Base-by-base conservation (phyloP, 192 early-diverging fungal genomes). In the Kappamyces sp. region DNA sequence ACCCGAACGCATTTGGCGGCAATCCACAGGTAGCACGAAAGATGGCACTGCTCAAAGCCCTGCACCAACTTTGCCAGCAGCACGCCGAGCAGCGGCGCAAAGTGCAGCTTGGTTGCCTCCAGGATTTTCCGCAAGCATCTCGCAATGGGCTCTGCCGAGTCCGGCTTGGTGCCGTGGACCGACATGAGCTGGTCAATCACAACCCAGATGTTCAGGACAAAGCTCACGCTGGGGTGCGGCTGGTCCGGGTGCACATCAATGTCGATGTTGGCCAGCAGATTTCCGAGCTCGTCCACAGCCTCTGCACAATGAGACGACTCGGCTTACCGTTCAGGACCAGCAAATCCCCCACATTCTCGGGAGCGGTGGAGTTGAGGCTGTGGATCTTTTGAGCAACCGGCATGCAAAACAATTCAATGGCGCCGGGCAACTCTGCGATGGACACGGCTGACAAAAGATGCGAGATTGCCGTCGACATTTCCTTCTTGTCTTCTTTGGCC, bases 401-500 rank as follows among this genome's bases (percentile, higher is more conserved):
- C 5, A 83, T 54, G 60, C 80, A 86, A 63, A 90, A 92, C 64
- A 76, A 71, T 47, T 84, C 74, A 42, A 92, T 62, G n/a, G 85
- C 80, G 33, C 80, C 66, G 8, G 76, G 59, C 22, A 85, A 54
- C 45, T 81, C 71, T 14, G 68, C 57, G 1, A 75, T 63, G 38
- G 89, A 89, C 15, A 93, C 84, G 4, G 85, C 88, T n/a, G 78
- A 84, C 39, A 94, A 74, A 8, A 96, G 86, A 51, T 93, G 86
- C 0, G 95, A 86, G 38, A 99, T 82, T 1, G 89, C 96, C 57
- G 89, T 86, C 0, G 90, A 89, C 7, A 99, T 78, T 45, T 94
- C 91, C 5, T 77, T 54, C 12, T 80, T 66, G 60, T 99, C 94
- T 49, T 69, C 64, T 6, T 72, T 73, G 14, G 81, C 80, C 6